Evolutionary conservation across 768 basidiomycete species (phyloP).

Genomic region (Tricholoma matsutake): DNA sequence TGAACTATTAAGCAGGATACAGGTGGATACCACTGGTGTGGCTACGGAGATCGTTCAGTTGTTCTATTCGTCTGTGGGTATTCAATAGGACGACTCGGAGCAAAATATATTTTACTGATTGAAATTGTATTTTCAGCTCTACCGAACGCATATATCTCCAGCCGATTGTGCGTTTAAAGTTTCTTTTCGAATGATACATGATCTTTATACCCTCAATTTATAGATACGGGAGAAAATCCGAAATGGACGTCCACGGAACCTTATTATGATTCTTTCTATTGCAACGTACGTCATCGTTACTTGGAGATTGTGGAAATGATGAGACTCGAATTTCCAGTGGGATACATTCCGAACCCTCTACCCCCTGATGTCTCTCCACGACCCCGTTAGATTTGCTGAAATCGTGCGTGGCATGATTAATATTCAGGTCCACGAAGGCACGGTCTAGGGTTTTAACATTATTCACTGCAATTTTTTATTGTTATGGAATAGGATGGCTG

Average conservation of each 20-base stretch:
- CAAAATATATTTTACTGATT: not conserved
- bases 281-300: constrained; percentile 46
- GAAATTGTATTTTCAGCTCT: constrained; percentile 34
- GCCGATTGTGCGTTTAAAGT: constrained; percentile 50
- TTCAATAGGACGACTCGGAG: not conserved
- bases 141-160: constrained; percentile 60
- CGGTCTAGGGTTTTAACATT: not conserved
- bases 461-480: not conserved
- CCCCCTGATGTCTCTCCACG: constrained; percentile 62
- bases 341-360: constrained; percentile 64
- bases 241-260: constrained; percentile 62
- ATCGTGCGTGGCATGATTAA: constrained; percentile 67
- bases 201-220: not conserved
- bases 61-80: constrained; percentile 43
- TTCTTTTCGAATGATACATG: not conserved
- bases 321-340: constrained; percentile 38
- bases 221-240: constrained; percentile 64
- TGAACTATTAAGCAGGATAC: constrained; percentile 51
- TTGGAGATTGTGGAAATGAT: not conserved
- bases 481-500: constrained; percentile 37
- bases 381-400: constrained; percentile 53
- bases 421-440: constrained; percentile 66
- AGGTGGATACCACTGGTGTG: constrained; percentile 48
- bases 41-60: constrained; percentile 47
- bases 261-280: constrained; percentile 67